Evolutionary conservation across 768 basidiomycete genomes (phyloP).

Genomic region (Amanita muscaria): DNA sequence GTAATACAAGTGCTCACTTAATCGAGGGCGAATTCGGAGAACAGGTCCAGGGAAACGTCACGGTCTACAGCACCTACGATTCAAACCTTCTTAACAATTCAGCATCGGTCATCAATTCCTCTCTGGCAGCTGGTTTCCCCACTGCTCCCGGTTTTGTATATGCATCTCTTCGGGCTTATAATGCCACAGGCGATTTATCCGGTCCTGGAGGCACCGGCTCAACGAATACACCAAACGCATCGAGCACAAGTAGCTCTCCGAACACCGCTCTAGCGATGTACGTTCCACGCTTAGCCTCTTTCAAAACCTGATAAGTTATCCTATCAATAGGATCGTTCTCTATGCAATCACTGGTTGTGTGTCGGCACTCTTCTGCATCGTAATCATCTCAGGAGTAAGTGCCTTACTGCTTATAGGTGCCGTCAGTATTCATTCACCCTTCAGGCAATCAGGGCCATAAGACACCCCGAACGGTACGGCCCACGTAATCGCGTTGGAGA

Average conservation of each 20-base stretch:
- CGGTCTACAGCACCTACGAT: constrained; percentile 49
- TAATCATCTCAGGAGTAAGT: constrained; percentile 73
- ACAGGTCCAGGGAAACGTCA: constrained; percentile 40
- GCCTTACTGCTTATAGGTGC: not conserved
- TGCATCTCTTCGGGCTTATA: constrained; percentile 57
- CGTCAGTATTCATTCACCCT: constrained; percentile 7
- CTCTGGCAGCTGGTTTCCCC: constrained; percentile 34
- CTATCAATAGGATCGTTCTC: constrained; percentile 56
- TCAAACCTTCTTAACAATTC: constrained; percentile 54
- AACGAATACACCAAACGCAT: constrained; percentile 16
- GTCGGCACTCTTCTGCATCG: constrained; percentile 73
- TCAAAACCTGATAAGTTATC: constrained; percentile 5
- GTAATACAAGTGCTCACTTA: constrained; percentile 45
- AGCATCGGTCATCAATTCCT: constrained; percentile 30
- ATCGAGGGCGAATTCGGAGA: constrained; percentile 55
- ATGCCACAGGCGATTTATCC: constrained; percentile 36
- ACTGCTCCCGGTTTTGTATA: constrained; percentile 54
- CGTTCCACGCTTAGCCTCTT: constrained; percentile 13
- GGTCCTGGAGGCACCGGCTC: constrained; percentile 15
- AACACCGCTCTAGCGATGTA: constrained; percentile 75
- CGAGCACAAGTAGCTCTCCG: constrained; percentile 14
- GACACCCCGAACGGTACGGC: constrained; percentile 89
- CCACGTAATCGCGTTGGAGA: constrained; percentile 43
- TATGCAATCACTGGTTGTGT: constrained; percentile 89
- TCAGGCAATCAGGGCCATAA: constrained; percentile 74